Conservation (phyloP, 805 yeast species). For the Tetrapisispora nanseiensis region DNA sequence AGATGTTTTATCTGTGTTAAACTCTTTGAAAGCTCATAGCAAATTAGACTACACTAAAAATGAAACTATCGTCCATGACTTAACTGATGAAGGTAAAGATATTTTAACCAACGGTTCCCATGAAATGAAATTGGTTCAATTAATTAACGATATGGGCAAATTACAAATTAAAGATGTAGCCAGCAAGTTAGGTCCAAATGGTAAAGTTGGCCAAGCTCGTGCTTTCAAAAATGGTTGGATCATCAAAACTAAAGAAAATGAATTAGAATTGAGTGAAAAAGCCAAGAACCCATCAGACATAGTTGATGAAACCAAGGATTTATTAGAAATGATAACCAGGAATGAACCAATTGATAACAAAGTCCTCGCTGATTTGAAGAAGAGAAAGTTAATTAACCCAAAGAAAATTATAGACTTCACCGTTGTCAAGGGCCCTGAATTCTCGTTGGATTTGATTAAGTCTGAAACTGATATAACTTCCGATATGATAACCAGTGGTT, state of each 20-base stretch:
- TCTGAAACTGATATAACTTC: slow-evolving; percentile 89
- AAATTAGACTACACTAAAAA: slow-evolving; percentile 67
- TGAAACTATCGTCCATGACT: slow-evolving; percentile 66
- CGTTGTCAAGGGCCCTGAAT: slow-evolving; percentile 73
- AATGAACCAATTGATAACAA: slow-evolving; percentile 38
- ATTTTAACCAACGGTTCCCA: slow-evolving; percentile 79
- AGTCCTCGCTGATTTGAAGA: slow-evolving; percentile 75
- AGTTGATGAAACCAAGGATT: slow-evolving; percentile 55
- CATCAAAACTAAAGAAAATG: slow-evolving; percentile 70
- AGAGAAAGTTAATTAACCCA: slow-evolving; percentile 74
- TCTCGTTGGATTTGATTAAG: slow-evolving; percentile 68
- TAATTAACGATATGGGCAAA: slow-evolving; percentile 65
- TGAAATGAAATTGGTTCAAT: slow-evolving; percentile 73
- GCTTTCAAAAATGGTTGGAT: slow-evolving; percentile 98
- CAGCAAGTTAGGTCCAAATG: slow-evolving; percentile 66
- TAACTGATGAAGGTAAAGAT: slow-evolving; percentile 75
- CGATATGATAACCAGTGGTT: slow-evolving; percentile 77
- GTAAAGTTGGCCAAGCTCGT: slow-evolving; percentile 90
- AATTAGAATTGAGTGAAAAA: slow-evolving; percentile 46
- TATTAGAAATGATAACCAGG: slow-evolving; percentile 43
- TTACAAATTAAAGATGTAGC: slow-evolving; percentile 68
- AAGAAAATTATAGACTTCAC: slow-evolving; percentile 66
- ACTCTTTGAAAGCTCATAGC: slow-evolving; percentile 72
- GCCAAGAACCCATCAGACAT: slow-evolving; percentile 32
- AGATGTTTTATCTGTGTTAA: slow-evolving; percentile 70